Percentiles rank a stretch among this genome's conserved stretches.
phyloP scores from a whole-genome alignment of 1,284 basidiomycete species.

The Exobasidium cylindrosporum region DNA sequence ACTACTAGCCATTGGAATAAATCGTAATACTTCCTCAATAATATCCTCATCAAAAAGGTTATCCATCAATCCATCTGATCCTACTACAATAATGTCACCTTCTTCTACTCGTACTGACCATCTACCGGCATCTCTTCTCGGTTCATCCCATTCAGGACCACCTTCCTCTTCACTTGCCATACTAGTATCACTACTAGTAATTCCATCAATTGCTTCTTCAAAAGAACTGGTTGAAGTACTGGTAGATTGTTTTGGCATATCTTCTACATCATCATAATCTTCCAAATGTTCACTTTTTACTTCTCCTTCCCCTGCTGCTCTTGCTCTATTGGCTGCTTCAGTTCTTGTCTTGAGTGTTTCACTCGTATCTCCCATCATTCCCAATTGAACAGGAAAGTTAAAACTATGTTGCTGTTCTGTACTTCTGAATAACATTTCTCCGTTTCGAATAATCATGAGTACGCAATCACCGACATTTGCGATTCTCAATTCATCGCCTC shows the following conservation, averaged over 20 bases:
- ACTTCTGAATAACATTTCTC: conserved; percentile 77
- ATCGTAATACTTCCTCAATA: conserved; percentile 76
- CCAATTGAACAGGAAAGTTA: conserved; percentile 86
- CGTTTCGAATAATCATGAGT: conserved; percentile 74
- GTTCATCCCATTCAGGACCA: conserved; percentile 41
- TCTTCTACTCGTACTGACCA: conserved; percentile 67
- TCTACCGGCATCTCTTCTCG: conserved; percentile 25
- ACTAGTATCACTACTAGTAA: not conserved
- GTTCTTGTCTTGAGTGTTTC: conserved; percentile 60
- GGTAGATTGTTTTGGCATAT: not conserved
- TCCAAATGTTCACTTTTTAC: not conserved
- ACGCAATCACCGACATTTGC: conserved; percentile 87
- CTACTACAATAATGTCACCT: conserved; percentile 84
- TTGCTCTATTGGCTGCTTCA: not conserved
- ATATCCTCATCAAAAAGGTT: conserved; percentile 95
- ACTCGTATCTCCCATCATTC: conserved; percentile 68
- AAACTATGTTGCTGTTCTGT: conserved; percentile 95
- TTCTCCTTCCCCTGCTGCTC: conserved; percentile 12
- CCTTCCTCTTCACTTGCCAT: conserved; percentile 3
- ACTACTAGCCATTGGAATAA: conserved; percentile 56
- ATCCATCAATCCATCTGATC: conserved; percentile 85
- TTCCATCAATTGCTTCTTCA: not conserved
- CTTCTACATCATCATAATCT: conserved; percentile 18
- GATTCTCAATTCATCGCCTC: conserved; percentile 75
- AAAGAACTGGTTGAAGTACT: not conserved